phyloP scores from a whole-genome alignment of 148 eudicot species.

The Diospyros kaki region DNA sequence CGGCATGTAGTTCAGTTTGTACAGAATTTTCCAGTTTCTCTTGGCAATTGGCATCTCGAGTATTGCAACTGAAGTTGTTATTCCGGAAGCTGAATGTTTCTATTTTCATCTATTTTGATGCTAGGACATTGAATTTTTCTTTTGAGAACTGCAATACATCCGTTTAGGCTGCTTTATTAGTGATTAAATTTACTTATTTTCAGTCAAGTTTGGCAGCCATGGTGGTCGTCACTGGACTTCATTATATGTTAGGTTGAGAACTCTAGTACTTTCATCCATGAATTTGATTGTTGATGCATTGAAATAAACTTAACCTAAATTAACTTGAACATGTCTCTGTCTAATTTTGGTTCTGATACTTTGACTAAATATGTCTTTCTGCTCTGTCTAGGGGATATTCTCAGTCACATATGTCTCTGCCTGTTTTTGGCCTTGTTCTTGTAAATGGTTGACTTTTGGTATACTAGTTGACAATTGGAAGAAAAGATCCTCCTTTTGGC shows the following conservation, averaged over 20 bases:
- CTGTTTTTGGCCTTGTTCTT: neutral
- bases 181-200: neutral
- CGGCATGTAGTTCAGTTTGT: neutral
- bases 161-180: neutral
- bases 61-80: too few relatives aligned
- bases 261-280: neutral
- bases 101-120: neutral
- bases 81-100: neutral
- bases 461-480: neutral
- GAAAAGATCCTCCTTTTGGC: neutral
- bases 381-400: neutral
- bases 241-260: neutral
- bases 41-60: neutral
- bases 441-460: neutral
- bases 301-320: neutral
- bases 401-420: neutral
- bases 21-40: neutral
- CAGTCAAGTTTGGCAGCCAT: neutral
- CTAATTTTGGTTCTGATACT: neutral
- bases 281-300: neutral
- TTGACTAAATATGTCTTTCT: neutral
- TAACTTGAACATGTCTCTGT: neutral
- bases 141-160: neutral
- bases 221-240: neutral
- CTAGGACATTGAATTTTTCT: neutral